phyloP scores from a whole-genome alignment of 192 early-diverging fungal genomes.

The Mortierella antarctica region DNA sequence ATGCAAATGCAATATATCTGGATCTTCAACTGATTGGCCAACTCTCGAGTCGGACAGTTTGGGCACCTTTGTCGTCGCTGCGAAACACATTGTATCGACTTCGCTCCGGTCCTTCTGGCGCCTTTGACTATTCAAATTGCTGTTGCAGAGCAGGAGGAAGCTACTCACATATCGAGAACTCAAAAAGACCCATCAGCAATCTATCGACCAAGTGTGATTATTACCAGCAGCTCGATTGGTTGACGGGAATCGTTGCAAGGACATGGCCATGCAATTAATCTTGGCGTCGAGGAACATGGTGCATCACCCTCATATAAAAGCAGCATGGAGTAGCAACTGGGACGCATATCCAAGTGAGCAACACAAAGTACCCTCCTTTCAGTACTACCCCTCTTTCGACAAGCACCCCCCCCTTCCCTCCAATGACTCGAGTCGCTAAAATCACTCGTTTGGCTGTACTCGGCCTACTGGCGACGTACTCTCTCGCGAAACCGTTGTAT shows the following conservation, averaged over 20 bases:
- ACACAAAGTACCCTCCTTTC: background rate
- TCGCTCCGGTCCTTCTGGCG: too few species aligned
- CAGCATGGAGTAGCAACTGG: background rate
- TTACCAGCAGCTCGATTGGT: background rate
- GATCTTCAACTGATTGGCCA: too few species aligned
- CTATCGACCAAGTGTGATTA: too few species aligned
- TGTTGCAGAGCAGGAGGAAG: too few species aligned
- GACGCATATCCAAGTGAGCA: background rate
- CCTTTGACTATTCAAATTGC: too few species aligned
- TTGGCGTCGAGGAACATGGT: background rate
- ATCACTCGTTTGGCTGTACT: background rate
- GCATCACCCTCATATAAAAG: too few species aligned
- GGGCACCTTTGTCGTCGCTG: too few species aligned
- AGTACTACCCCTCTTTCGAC: background rate
- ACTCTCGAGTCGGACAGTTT: too few species aligned
- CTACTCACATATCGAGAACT: too few species aligned
- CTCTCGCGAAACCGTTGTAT: background rate
- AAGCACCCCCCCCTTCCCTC: background rate
- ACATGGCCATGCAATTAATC: background rate
- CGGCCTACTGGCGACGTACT: background rate
- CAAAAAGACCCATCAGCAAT: too few species aligned
- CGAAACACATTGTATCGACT: too few species aligned
- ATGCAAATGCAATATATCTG: too few species aligned
- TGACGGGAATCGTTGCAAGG: background rate
- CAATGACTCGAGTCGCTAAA: constrained; percentile 9